Conservation (phyloP, 1,284 basidiomycete genomes). For the Porogramme epimiltina region DNA sequence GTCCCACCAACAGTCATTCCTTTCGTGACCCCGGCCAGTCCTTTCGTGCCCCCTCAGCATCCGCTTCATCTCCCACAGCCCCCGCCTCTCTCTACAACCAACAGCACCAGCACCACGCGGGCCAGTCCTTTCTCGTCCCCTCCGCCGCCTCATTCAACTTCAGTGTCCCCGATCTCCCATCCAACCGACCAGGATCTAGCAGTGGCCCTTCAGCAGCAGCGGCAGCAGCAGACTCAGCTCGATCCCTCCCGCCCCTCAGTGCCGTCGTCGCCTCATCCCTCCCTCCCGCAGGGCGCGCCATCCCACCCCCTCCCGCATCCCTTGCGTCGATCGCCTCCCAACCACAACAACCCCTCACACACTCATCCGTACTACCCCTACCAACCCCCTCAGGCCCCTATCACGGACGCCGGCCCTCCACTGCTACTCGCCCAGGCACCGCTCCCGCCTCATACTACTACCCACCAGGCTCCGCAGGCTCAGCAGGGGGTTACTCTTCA, state of each 20-base stretch:
- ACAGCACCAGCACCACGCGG: slow-evolving; percentile 45
- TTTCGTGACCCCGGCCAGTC: slow-evolving; percentile 72
- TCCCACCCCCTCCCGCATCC: slow-evolving; percentile 33
- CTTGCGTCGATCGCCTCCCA: slow-evolving; percentile 31
- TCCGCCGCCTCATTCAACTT: slow-evolving; percentile 50
- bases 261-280: slow-evolving; percentile 69
- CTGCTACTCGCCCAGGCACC: slow-evolving; percentile 60
- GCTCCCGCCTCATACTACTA: slow-evolving; percentile 60
- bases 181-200: slow-evolving; percentile 47
- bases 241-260: slow-evolving; percentile 71
- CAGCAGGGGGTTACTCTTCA: slow-evolving; percentile 45
- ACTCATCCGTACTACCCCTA: slow-evolving; percentile 50
- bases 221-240: slow-evolving; percentile 35
- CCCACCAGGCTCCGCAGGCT: slow-evolving; percentile 30
- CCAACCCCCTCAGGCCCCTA: slow-evolving; percentile 36
- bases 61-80: slow-evolving; percentile 46
- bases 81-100: slow-evolving; percentile 38
- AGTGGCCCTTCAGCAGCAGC: slow-evolving; percentile 46
- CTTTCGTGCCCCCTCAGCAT: slow-evolving; percentile 52
- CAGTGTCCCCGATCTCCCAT: slow-evolving; percentile 44
- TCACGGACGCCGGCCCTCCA: slow-evolving; percentile 43
- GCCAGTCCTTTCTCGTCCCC: slow-evolving; percentile 71
- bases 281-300: slow-evolving; percentile 46
- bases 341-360: slow-evolving; percentile 34
- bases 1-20: slow-evolving; percentile 52